Evolutionary conservation across 371 early-diverging fungal species (phyloP), one percentile per base, ranked within the genome.

Genomic region (Mucor indicus): DNA sequence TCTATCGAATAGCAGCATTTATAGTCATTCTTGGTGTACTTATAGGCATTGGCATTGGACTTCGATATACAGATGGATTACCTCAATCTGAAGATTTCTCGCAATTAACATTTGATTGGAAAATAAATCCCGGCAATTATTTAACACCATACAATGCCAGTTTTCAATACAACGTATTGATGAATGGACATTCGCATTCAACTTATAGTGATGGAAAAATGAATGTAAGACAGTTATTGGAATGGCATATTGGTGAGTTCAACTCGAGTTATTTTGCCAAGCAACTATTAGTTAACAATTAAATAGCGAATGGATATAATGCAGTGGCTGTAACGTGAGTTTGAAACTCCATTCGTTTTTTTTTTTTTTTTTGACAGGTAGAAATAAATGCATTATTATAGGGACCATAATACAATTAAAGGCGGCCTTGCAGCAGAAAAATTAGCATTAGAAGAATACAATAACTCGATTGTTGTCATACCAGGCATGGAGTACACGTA

Each of bases 121-220:
- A 60, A 11, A 57, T 72, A 16, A 63, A 83, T 37, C 86, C 87
- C 10, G 37, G 67, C 13, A 68, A 72, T 5, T 83, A 81, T 40
- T 59, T 87, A 4, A 51, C 47, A 20, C 87, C 86, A 0, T 74
- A 74, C 50, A 79, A 85, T 49, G 53, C 55, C 12, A 72, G 75
- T 15, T 79, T 79, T 55, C 41, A 69, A 29, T 86, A 81, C 54
- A 87, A 86, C 53, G 63, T 85, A 1, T 48, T 87, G 43, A 55
- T 89, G 35, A 84, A 89, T 40, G 84, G 86, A 13, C 90, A 89
- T 64, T 40, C 84, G 17, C 89, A 90, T 64, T 74, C 89, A 1
- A 77, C 60, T 1, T 75, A 73, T 45, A 85, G 86, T 20, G 90
- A 88, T 47, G 89, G 89, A 2, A 64, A 65, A 24, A 77, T 90